Base-by-base conservation (phyloP, 2,329 filamentous ascomycete species). In the Emmonsia crescens region DNA sequence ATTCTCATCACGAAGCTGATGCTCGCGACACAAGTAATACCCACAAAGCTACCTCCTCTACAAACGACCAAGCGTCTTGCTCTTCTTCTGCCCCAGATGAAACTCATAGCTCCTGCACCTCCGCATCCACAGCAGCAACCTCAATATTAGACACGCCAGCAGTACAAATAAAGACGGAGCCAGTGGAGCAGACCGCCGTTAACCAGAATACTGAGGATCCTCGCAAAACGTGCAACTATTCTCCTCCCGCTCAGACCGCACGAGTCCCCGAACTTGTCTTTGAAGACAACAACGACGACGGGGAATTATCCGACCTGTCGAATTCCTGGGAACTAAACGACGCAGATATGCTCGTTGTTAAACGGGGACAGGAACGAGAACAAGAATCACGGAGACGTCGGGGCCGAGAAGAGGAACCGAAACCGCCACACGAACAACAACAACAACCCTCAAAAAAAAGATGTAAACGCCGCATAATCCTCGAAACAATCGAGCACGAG, bases 401-500 rank as follows among this genome's bases (percentile, higher is more conserved):
- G 16, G 5, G 40, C 40, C 40, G 16, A n/a, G 46, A 29, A 29
- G 14, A 10, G 12, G 46, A 29, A 27, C 46, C 21, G 10, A 10
- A 10, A 16, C 21, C 24, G 5, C 24, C 29, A 29, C 24, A 5
- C 3, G 46, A 29, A 5, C n/a, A 19, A 10, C 14, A 40, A 4
- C 52, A 36, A 27, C 52, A 1, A 19, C 21, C 67, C 27, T 68
- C 66, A 57, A 44, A 66, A 12, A 64, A 69, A 64, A 65, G 62
- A 52, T 64, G 70, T 27, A 64, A 70, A 63, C 65, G 63, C 33
- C 63, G 64, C 49, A 60, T 14, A 16, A 16, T 78, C 4, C 67
- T 76, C 38, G 65, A 72, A 19, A 76, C 75, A 0, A 73, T 77
- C 38, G 76, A 78, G 64, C 70, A 71, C 10, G 72, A 74, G 46